Evolutionary conservation across 2,329 filamentous ascomycete genomes (phyloP), one percentile per base, ranked within the genome.

Genomic region (Penicillium sp.): DNA sequence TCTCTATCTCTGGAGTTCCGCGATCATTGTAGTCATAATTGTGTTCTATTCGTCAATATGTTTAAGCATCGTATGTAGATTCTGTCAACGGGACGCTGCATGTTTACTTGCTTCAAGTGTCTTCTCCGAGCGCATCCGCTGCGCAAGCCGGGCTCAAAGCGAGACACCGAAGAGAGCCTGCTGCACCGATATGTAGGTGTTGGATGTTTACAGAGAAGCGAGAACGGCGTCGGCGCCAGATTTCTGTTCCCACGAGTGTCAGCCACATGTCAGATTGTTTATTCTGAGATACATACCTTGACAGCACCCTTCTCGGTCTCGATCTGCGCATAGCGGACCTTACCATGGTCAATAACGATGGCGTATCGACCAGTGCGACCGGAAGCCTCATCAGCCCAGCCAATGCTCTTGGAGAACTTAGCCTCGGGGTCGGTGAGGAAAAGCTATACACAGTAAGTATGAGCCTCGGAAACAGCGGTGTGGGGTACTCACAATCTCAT

Each of bases 331-430:
- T 95, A 94, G 62, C 79, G 78, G 62, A 96, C 82, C 79, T 90
- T 92, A 71, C 91, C 91, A 69, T 94, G 81, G 74, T 92, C 90
- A 63, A 95, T 79, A 59, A 92, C 80, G 70, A 95, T 83, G 59
- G 90, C 91, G 79, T 90, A 95, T 48, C 91, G 83, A 46, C 84
- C 86, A 53, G 89, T 91, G 56, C 90, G 83, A 65, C 89, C 87
- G 31, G 64, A 66, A 0, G 62, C 58, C 3, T 38, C 57, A 45
- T 60, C 85, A 52, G 81, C 83, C 90, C 91, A 95, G 67, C 88
- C 91, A 64, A 92, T 83, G 67, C 81, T 81, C 78, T 87, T 85
- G 68, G 85, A 87, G 81, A 94, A 94, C 64, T 83, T 84, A 57
- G 84, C 81, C 64, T 85, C 84, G 51, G 79, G 77, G 71, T 95